phyloP scores from a whole-genome alignment of 139 green algal genomes.

The Volvox reticuliferus region DNA sequence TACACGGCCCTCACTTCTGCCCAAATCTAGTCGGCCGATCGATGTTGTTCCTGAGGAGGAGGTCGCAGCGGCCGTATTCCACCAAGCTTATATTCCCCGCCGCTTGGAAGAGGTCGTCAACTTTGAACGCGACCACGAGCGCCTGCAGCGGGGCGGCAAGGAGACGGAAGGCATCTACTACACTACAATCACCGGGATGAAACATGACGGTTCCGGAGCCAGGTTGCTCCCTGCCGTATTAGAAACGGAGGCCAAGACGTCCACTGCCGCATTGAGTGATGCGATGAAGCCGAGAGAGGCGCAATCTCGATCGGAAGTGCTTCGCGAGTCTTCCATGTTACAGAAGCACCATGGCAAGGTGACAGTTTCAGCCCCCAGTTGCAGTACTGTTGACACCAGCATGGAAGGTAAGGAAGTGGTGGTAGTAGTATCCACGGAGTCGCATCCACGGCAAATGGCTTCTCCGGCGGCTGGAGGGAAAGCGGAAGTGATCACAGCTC shows the following conservation, averaged over 20 bases:
- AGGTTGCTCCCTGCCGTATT: constrained; percentile 52
- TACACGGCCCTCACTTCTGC: too few relatives aligned
- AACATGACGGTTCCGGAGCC: constrained; percentile 63
- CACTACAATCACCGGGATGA: constrained; percentile 72
- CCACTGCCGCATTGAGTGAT: not conserved
- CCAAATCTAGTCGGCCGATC: constrained; percentile 59
- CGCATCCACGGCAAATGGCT: too few relatives aligned
- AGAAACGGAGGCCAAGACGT: not conserved
- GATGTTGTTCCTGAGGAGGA: constrained; percentile 59
- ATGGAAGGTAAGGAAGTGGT: too few relatives aligned
- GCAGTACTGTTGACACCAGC: too few relatives aligned
- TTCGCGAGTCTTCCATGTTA: too few relatives aligned
- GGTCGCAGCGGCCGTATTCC: constrained; percentile 80
- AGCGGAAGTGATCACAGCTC: too few relatives aligned
- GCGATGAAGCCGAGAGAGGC: too few relatives aligned
- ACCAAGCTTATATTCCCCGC: constrained; percentile 95
- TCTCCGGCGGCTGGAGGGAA: too few relatives aligned
- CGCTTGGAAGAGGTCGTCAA: constrained; percentile 91
- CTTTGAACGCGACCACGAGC: constrained; percentile 89
- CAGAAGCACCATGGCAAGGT: too few relatives aligned
- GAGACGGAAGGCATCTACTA: constrained; percentile 95
- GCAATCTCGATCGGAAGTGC: too few relatives aligned
- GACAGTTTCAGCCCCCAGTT: too few relatives aligned
- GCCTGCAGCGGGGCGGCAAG: constrained; percentile 60
- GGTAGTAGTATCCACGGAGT: too few relatives aligned